Conservation (phyloP, 768 basidiomycete species). For the Russula olivacea region DNA sequence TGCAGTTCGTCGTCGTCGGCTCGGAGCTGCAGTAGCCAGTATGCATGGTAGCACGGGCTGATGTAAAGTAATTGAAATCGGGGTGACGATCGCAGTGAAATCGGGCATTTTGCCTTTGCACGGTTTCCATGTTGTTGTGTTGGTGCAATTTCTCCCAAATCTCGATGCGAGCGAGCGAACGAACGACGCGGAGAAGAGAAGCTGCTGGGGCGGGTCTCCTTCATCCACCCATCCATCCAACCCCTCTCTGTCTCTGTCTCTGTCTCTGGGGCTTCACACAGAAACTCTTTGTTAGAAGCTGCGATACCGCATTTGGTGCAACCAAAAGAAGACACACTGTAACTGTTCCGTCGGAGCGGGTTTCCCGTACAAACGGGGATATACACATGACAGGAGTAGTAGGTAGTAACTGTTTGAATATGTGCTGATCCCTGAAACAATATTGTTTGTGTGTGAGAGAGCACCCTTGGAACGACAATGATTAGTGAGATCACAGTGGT, state of each 20-base stretch:
- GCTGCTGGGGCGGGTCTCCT: neutral
- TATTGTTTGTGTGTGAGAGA: neutral
- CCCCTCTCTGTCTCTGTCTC: neutral
- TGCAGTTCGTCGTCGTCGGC: no score
- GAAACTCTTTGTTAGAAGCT: no score
- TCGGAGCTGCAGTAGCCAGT: neutral
- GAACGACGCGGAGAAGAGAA: neutral
- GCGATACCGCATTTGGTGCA: no score
- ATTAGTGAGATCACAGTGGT: neutral
- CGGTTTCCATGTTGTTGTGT: conserved; percentile 1
- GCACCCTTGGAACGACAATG: neutral
- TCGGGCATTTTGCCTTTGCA: conserved; percentile 23
- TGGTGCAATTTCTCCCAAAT: conserved; percentile 1
- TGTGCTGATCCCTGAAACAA: neutral
- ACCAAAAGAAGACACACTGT: no score
- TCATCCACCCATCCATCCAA: no score
- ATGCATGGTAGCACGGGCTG: neutral
- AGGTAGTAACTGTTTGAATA: no score
- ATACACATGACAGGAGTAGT: neutral
- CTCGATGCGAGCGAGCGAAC: conserved; percentile 17
- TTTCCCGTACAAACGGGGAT: neutral
- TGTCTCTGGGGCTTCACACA: neutral
- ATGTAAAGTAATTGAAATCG: conserved; percentile 15
- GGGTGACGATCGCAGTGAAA: conserved; percentile 23
- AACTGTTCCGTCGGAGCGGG: no score